These are phyloP conservation scores for Salmacisia buchloeana DNA, from an alignment of 1,284 basidiomycete genomes.

Conservation along the genomic window DNA sequence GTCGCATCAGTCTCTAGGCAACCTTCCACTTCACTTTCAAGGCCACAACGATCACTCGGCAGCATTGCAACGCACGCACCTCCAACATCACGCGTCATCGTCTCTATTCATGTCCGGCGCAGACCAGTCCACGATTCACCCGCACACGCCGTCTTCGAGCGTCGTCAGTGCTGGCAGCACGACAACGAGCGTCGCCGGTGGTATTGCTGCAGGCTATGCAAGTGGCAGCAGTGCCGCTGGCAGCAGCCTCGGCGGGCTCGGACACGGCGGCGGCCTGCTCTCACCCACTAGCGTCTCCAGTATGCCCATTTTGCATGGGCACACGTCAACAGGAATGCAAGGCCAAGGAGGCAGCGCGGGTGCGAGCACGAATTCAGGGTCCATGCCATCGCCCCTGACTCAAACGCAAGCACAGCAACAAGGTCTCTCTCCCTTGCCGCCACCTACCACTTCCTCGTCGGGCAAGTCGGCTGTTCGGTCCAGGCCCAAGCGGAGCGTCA, in stretches of 20 bases:
- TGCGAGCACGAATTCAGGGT: no score
- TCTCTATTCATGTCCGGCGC: not conserved
- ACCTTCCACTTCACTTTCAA: not conserved
- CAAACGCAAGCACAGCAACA: no score
- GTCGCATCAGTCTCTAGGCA: not conserved
- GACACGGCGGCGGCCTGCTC: not conserved
- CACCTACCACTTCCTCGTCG: not conserved
- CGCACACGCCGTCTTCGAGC: not conserved
- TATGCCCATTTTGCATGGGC: not conserved
- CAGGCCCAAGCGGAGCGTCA: not conserved
- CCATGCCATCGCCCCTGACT: no score
- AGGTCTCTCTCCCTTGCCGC: not conserved
- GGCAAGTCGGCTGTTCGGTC: not conserved
- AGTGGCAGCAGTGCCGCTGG: not conserved
- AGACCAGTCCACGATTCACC: not conserved
- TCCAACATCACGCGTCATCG: not conserved
- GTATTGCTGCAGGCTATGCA: not conserved
- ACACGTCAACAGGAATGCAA: no score
- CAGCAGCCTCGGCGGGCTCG: not conserved
- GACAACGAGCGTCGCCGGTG: not conserved
- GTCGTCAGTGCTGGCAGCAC: conserved; percentile 1
- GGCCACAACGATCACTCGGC: not conserved
- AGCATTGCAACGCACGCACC: not conserved
- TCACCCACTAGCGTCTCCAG: not conserved
- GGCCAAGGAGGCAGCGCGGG: no score